Percentiles rank a stretch among this genome's conserved stretches.
Conservation (phyloP, 768 basidiomycete genomes). For the Trametes cinnabarina region DNA sequence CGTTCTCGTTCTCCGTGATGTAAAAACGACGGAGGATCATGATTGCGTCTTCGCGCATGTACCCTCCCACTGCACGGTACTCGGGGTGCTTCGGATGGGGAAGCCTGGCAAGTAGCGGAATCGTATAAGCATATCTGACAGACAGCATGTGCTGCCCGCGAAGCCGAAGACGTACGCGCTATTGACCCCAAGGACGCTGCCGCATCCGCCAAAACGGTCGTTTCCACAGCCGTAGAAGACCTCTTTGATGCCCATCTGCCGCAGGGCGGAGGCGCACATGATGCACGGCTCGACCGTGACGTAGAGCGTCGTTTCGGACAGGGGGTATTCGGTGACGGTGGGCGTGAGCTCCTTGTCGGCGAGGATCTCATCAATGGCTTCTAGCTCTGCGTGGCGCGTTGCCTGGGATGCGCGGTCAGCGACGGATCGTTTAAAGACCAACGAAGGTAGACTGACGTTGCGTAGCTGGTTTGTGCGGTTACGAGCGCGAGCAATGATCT, state of each 20-base stretch:
- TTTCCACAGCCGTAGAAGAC: slow-evolving; percentile 95
- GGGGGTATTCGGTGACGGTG: slow-evolving; percentile 50
- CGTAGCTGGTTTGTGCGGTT: slow-evolving; percentile 93
- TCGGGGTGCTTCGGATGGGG: slow-evolving; percentile 70
- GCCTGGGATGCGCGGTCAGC: slow-evolving; percentile 50
- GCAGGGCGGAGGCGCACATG: slow-evolving; percentile 96
- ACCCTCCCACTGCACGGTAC: slow-evolving; percentile 63
- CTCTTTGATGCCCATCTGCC: slow-evolving; percentile 87
- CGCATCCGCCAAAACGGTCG: slow-evolving; percentile 95
- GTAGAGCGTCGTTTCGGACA: slow-evolving; percentile 81
- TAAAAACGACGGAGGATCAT: slow-evolving; percentile 61
- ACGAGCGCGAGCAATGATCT: slow-evolving; percentile 78
- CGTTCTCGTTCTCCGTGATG: slow-evolving; percentile 90
- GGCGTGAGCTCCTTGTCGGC: slow-evolving; percentile 59
- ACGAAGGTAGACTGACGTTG: slow-evolving; percentile 56
- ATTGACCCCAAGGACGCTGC: slow-evolving; percentile 90
- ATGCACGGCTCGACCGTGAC: slow-evolving; percentile 99
- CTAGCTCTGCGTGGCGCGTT: slow-evolving; percentile 95
- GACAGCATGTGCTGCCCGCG: slow-evolving; percentile 4
- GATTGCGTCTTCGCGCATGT: slow-evolving; percentile 53
- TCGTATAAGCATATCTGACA: neutral
- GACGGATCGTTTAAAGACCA: slow-evolving; percentile 4
- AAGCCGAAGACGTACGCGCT: slow-evolving; percentile 49
- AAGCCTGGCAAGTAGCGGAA: slow-evolving; percentile 49
- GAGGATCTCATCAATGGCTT: slow-evolving; percentile 89